A percentile compares a stretch with the other conserved stretches of the same genome.
phyloP scores from a whole-genome alignment of 2,329 filamentous ascomycete genomes.

The Diplodia seriata region DNA sequence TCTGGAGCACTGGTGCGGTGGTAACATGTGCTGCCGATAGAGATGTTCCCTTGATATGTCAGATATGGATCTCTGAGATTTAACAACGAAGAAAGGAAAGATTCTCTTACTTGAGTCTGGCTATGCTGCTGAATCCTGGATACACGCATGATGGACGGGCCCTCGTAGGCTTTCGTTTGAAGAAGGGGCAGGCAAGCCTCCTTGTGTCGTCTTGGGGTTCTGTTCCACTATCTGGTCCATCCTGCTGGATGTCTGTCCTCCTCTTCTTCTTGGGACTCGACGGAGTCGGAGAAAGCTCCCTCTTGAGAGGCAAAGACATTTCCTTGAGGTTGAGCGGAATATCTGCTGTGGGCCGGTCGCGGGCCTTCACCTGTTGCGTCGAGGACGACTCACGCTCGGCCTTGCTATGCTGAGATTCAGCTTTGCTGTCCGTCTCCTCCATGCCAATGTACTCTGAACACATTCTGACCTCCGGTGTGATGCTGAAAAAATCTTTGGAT shows the following conservation, averaged over 20 bases:
- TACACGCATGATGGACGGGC: neutral
- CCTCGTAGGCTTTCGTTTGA: slow-evolving; percentile 13
- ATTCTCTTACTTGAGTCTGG: slow-evolving; percentile 3
- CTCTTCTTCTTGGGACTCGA: neutral
- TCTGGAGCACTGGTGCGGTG: neutral
- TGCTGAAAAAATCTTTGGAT: neutral
- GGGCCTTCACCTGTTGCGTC: neutral
- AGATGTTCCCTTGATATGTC: neutral
- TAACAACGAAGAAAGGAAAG: neutral
- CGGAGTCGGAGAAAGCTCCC: neutral
- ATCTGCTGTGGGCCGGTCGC: neutral
- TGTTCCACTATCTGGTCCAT: fast-evolving
- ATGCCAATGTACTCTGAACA: neutral
- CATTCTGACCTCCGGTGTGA: neutral
- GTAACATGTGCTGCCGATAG: slow-evolving; percentile 16
- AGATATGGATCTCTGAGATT: neutral
- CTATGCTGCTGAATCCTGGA: slow-evolving; percentile 9
- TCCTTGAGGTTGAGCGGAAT: neutral
- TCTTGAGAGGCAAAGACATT: neutral
- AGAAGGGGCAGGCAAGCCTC: slow-evolving; percentile 14
- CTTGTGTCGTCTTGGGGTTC: neutral
- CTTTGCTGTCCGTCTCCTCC: neutral
- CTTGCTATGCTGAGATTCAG: neutral
- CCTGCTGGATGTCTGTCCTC: neutral
- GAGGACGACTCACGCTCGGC: neutral